Evolutionary conservation across 352 stramenopile species (phyloP).

Genomic region (Globisporangium carolinianum): DNA sequence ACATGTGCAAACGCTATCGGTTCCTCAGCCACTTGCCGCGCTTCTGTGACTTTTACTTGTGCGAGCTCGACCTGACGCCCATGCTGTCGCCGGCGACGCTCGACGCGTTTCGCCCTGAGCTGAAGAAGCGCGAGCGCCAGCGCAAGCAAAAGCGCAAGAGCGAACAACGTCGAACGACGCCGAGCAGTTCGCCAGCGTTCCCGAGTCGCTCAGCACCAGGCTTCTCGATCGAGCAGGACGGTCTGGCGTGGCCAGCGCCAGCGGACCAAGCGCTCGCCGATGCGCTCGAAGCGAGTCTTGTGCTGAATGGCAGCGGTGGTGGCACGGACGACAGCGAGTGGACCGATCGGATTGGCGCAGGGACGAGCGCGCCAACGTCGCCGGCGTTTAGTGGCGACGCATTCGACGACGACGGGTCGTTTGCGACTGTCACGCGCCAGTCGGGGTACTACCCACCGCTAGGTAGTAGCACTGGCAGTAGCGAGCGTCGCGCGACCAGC

Average conservation of each 20-base stretch:
- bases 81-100: slow-evolving; percentile 64
- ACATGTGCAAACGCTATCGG: slow-evolving; percentile 75
- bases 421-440: slow-evolving; percentile 62
- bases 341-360: not conserved
- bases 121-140: slow-evolving; percentile 75
- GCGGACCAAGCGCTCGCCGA: slow-evolving; percentile 41
- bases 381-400: slow-evolving; percentile 1
- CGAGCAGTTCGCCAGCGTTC: slow-evolving; percentile 19
- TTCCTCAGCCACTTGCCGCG: slow-evolving; percentile 83
- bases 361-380: slow-evolving; percentile 9
- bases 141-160: slow-evolving; percentile 49
- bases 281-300: slow-evolving; percentile 26
- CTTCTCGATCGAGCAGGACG: slow-evolving; percentile 57
- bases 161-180: slow-evolving; percentile 14
- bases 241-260: slow-evolving; percentile 46
- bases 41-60: slow-evolving; percentile 86
- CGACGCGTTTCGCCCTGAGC: slow-evolving; percentile 45
- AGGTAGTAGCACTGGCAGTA: slow-evolving; percentile 9
- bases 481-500: slow-evolving; percentile 3
- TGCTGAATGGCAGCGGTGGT: slow-evolving; percentile 11
- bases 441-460: slow-evolving; percentile 70
- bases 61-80: slow-evolving; percentile 74
- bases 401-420: slow-evolving; percentile 42
- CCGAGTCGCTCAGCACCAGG: slow-evolving; percentile 12
- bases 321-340: slow-evolving; percentile 10